Evolutionary conservation across 257 asterid genomes (phyloP), one percentile per base, ranked within the genome.

Genomic region (Ophiorrhiza pumila): DNA sequence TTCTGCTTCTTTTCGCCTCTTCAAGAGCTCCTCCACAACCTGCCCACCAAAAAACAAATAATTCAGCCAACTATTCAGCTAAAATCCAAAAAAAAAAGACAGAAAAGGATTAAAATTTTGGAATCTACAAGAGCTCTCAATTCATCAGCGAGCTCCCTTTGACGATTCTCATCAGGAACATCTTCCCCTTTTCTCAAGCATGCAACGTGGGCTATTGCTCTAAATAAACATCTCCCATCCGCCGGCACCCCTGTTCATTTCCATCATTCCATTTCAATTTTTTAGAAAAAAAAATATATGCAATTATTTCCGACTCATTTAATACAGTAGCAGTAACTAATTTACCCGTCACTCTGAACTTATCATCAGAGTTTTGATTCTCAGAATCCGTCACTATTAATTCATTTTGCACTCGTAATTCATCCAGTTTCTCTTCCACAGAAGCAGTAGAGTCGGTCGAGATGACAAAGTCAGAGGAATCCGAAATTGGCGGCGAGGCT

Each of bases 1-100:
- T 81, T 90, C 97, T 9, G 90, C 90, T 83, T 90, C 96, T 81
- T 86, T 82, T 78, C 90, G 90, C 87, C 98, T 89, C 79, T 72
- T 87, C 60, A 85, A 69, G 32, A 92, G 91, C 89, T 92, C 98
- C 23, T 89, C 86, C 69, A 89, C 98, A 37, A 90, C 98, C 98
- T 92, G 83, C 14, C 27, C 5, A n/a, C 43, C 47, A 46, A 27
- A 23, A 70, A 35, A 42, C 4, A 29, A 29, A 42, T 43, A 57
- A 61, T 61, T 46, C 13, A 60, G 11, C n/a, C 5, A 27, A 71
- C 22, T 11, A 42, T 58, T 42, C 5, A 15, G 22, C 2, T 0
- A 7, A 71, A 62, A 13, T 49, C 41, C 14, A 55, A 12, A n/a
- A 45, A 12, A 22, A 1, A 35, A 63, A 0, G 0, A 37, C 17